Base-by-base conservation (phyloP, 768 basidiomycete species). In the Daedaleopsis nitida region DNA sequence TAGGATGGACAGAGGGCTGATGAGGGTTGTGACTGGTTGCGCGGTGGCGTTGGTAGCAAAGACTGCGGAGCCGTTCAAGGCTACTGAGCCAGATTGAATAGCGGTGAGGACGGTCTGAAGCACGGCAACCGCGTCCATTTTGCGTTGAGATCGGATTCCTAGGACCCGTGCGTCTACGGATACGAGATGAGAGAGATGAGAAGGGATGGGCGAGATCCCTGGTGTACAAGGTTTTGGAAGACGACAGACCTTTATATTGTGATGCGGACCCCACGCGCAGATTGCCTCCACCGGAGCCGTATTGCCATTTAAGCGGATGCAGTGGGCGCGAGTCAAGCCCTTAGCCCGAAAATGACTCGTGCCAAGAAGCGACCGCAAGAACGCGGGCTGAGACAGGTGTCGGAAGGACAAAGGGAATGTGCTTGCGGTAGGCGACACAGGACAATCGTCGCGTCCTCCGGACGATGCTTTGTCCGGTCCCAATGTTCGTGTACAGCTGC, bases 71-170 rank as follows among this genome's bases (percentile, higher is more conserved):
- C 38, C 43, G 14, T 52, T 62, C 10, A 58, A 47, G 48, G 58
- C 53, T 34, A 62, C 39, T 12, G 61, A 52, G 24, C 61, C 61
- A 3, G 57, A 58, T 44, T 63, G 62, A 42, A 63, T 58, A 16
- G 57, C 62, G 11, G 62, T 43, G 53, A 63, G 58, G 21, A 63
- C 62, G 32, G 57, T 55, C 48, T 63, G 62, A 8, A 63, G 49
- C n/a, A 63, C 47, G n/a, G 43, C n/a, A 34, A 58, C 42, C 0
- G 62, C 57, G 23, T 63, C 62, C 62, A 63, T 63, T 42, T 10
- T 34, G 38, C 39, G 13, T 17, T n/a, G 5, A 12, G 2, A 49
- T 49, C 23, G 21, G 16, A 38, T 16, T 23, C 13, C 27, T 10
- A 23, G 58, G 45, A 21, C 34, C 47, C 14, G 34, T 16, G 52